Evolutionary conservation across 139 green algal genomes (phyloP), one percentile per base, ranked within the genome.

Genomic region (Chlamydomonas sphaeroides): DNA sequence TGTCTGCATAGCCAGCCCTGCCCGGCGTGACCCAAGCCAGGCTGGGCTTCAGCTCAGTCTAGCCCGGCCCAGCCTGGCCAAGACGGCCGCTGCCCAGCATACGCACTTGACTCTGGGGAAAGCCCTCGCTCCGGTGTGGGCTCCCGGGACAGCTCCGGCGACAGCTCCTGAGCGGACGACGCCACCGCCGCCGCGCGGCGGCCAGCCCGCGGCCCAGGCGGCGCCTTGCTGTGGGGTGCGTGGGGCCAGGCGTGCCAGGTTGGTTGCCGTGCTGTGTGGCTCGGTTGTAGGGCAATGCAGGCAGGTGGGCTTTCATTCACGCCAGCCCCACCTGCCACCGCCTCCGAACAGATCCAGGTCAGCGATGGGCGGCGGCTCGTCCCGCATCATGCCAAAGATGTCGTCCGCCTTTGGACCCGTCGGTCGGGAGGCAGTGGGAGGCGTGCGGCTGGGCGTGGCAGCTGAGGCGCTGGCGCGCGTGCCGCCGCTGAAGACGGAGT

Each of bases 381-480:
- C 77, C 36, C 68, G 67, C 65, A 84, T 67, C 77, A 84, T 74
- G 35, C 77, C 65, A 32, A 84, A 84, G 8, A 84, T 84, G 65
- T 84, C 77, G 25, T 84, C 77, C 6, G 65, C 41, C 30, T 71
- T 74, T 0, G 53, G 53, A 1, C 77, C 77, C 36, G 21, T 26
- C 1, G 75, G 75, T 28, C 61, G 61, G 2, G 69, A 65, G 18
- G 59, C 7, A n/a, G n/a, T n/a, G n/a, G n/a, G n/a, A n/a, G n/a
- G n/a, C n/a, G n/a, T n/a, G n/a, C n/a, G n/a, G n/a, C n/a, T n/a
- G n/a, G n/a, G 17, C 49, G 18, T 30, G 35, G 18, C 38, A 26
- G 38, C 39, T 1, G 72, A 23, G 36, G 56, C 32, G 10, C 49
- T 26, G 10, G 15, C 41, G 23, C 10, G 61, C 38, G 23, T n/a